A percentile compares a stretch with the other conserved stretches of the same genome.
These are phyloP conservation scores for Flaveria brownii DNA, from an alignment of 129 eudicot species.

Conservation along the genomic window DNA sequence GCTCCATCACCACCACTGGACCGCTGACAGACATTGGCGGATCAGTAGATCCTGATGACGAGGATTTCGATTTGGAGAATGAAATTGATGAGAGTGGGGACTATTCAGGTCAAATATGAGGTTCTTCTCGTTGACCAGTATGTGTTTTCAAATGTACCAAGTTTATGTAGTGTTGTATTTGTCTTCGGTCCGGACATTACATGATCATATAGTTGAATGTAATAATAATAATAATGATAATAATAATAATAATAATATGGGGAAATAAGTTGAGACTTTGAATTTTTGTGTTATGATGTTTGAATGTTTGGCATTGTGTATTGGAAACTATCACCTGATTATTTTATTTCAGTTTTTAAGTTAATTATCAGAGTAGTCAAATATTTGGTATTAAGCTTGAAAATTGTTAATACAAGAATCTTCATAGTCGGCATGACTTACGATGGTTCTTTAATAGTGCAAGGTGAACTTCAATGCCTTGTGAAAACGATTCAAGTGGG, in stretches of 20 bases:
- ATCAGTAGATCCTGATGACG: slow-evolving; percentile 49
- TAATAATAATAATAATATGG: slow-evolving; percentile 16
- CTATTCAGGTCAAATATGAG: slow-evolving; percentile 25
- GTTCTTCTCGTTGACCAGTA: not conserved
- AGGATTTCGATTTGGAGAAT: slow-evolving; percentile 53
- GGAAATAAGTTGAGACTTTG: slow-evolving; percentile 22
- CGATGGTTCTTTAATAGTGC: not conserved
- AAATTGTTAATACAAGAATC: no score
- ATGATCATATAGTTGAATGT: slow-evolving; percentile 1
- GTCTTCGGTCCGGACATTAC: not conserved
- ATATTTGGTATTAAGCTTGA: no score
- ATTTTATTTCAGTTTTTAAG: not conserved
- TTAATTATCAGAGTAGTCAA: no score
- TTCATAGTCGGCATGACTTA: no score
- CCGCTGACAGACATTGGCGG: slow-evolving; percentile 32
- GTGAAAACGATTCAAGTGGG: no score
- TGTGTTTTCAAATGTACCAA: slow-evolving; percentile 18
- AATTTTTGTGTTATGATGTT: not conserved
- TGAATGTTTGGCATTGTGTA: not conserved
- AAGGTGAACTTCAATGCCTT: no score
- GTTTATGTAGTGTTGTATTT: slow-evolving; percentile 28
- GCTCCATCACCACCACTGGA: slow-evolving; percentile 27
- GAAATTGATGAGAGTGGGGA: slow-evolving; percentile 71
- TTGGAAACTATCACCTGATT: not conserved
- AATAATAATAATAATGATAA: slow-evolving; percentile 16